Conservation (phyloP, 352 stramenopile species). For the Peronospora belbahrii region DNA sequence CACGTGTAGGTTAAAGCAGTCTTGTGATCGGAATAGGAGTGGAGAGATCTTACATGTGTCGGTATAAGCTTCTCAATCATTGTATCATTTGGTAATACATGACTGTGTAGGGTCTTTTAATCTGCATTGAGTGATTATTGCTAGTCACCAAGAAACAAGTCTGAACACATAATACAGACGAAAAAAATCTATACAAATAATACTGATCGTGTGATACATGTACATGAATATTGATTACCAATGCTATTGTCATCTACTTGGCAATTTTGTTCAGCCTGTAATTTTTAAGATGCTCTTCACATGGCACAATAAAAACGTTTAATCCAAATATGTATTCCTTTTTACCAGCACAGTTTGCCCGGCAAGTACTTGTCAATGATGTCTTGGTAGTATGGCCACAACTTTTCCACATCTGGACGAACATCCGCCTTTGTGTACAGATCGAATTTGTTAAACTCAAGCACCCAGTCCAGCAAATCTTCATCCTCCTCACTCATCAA, state of each 20-base stretch:
- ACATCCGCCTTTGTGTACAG: conserved; percentile 90
- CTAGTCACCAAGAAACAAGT: too few species aligned
- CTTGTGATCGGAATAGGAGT: too few species aligned
- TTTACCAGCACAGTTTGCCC: conserved; percentile 14
- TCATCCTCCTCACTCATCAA: conserved; percentile 85
- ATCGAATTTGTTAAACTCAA: conserved; percentile 92
- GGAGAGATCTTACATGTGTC: too few species aligned
- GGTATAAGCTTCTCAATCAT: too few species aligned
- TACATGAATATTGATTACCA: too few species aligned
- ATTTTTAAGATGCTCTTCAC: neutral
- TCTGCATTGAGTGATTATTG: too few species aligned
- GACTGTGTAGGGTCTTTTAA: too few species aligned
- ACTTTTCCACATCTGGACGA: conserved; percentile 63
- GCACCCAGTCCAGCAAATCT: conserved; percentile 85
- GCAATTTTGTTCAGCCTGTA: neutral
- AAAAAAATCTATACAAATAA: neutral
- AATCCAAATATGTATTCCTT: neutral
- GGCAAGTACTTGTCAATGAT: conserved; percentile 90
- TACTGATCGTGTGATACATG: neutral
- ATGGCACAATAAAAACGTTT: neutral
- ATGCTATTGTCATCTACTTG: neutral
- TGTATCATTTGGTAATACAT: too few species aligned
- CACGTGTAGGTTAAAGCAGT: too few species aligned
- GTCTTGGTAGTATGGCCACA: conserved; percentile 89
- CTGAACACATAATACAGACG: too few species aligned